Conservation (phyloP, 169 alveolate genomes). For the Fabrea salina region DNA sequence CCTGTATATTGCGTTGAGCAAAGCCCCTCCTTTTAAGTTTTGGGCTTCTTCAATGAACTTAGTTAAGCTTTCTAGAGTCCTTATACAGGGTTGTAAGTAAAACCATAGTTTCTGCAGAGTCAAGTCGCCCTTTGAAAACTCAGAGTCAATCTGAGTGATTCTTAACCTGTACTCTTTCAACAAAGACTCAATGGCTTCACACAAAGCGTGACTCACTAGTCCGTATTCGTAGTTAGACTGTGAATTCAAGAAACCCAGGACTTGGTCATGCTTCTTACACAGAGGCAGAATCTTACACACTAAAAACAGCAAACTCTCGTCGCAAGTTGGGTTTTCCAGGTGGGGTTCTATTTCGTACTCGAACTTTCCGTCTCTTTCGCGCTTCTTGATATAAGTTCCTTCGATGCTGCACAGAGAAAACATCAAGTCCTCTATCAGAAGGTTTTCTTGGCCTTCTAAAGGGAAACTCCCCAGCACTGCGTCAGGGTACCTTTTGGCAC, state of each 20-base stretch:
- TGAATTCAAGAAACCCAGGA: constrained; percentile 56
- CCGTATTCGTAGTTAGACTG: constrained; percentile 75
- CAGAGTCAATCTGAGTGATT: constrained; percentile 78
- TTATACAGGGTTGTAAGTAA: constrained; percentile 67
- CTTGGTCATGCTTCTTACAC: constrained; percentile 66
- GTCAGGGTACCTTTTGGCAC: background rate
- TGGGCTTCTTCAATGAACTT: constrained; percentile 56
- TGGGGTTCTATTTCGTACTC: constrained; percentile 70
- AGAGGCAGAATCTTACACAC: constrained; percentile 69
- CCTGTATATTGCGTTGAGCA: constrained; percentile 64
- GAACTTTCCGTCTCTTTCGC: constrained; percentile 45
- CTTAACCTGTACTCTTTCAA: constrained; percentile 69
- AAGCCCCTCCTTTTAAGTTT: constrained; percentile 73
- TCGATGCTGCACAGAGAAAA: constrained; percentile 71
- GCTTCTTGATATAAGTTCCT: constrained; percentile 74
- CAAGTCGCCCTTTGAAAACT: constrained; percentile 60
- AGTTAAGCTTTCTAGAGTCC: constrained; percentile 69
- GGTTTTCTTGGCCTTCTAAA: constrained; percentile 59
- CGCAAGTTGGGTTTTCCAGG: constrained; percentile 77
- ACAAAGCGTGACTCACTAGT: constrained; percentile 69
- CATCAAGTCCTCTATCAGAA: constrained; percentile 73
- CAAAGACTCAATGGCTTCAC: constrained; percentile 67
- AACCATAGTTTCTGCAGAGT: constrained; percentile 79
- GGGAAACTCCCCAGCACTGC: constrained; percentile 53
- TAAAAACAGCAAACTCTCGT: constrained; percentile 64